phyloP scores from a whole-genome alignment of 78 protist genomes.

The Anaeramoeba flamelloides region DNA sequence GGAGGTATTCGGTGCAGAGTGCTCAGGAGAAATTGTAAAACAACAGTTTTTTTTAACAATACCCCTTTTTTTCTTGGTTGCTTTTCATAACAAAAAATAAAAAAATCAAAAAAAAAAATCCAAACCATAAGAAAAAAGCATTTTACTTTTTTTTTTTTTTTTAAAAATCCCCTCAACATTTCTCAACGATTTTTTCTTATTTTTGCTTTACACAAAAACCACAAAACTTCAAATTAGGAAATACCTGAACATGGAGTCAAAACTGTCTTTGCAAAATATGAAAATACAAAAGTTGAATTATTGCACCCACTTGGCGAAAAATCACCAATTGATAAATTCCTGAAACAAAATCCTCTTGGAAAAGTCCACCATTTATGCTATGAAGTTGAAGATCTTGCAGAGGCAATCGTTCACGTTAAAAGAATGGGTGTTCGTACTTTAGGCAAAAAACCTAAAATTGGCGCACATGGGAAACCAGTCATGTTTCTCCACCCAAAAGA shows the following conservation, averaged over 20 bases:
- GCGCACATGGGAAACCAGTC: constrained; percentile 88
- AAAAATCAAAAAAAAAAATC: too few species aligned
- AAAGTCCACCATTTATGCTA: constrained; percentile 81
- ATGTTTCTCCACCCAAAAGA: constrained; percentile 79
- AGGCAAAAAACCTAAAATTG: constrained; percentile 62
- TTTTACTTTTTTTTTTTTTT: too few species aligned
- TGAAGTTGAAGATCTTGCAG: constrained; percentile 42
- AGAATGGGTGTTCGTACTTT: constrained; percentile 41
- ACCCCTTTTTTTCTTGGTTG: too few species aligned
- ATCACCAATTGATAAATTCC: constrained; percentile 57
- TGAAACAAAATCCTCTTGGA: constrained; percentile 58
- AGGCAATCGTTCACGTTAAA: constrained; percentile 9
- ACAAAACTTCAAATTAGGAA: background rate
- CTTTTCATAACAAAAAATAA: too few species aligned
- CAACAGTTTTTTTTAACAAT: too few species aligned
- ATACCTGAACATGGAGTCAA: constrained; percentile 77
- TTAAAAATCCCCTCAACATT: too few species aligned
- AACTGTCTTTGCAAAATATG: constrained; percentile 60
- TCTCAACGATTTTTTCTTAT: too few species aligned
- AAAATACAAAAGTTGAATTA: constrained; percentile 67
- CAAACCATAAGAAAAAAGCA: too few species aligned
- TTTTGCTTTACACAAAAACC: too few species aligned
- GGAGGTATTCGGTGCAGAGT: constrained; percentile 57
- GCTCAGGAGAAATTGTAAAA: too few species aligned
- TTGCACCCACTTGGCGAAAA: constrained; percentile 61